These are phyloP conservation scores for Thalassiosira profunda DNA, from an alignment of 108 stramenopile genomes.

Conservation along the genomic window DNA sequence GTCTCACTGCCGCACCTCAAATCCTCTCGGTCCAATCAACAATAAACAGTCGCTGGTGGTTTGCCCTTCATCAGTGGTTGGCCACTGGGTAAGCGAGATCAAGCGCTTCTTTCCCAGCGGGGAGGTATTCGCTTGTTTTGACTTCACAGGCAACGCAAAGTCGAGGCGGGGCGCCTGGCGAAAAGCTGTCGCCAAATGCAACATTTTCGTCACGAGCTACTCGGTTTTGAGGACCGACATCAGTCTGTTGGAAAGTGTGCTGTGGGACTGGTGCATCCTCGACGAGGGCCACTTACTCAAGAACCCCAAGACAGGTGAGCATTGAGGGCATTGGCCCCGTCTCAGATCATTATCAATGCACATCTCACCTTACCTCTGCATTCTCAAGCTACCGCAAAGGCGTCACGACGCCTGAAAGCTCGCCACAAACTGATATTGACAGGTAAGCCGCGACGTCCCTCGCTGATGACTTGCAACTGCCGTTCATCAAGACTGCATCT, in stretches of 20 bases:
- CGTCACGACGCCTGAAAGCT: constrained; percentile 72
- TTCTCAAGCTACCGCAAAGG: constrained; percentile 79
- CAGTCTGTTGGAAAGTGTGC: constrained; percentile 43
- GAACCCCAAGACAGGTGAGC: constrained; percentile 86
- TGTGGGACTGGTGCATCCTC: constrained; percentile 87
- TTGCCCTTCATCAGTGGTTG: constrained; percentile 86
- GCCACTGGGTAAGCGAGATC: constrained; percentile 88
- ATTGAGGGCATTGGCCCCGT: not conserved
- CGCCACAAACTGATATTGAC: constrained; percentile 88
- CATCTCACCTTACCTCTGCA: not conserved
- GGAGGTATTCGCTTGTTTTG: constrained; percentile 53
- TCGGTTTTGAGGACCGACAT: constrained; percentile 73
- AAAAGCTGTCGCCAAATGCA: constrained; percentile 42
- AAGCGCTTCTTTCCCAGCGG: constrained; percentile 62
- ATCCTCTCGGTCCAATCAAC: not conserved
- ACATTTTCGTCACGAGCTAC: constrained; percentile 92
- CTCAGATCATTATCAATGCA: not conserved
- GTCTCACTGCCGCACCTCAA: constrained; percentile 35
- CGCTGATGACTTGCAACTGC: too few relatives aligned
- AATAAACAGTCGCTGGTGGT: constrained; percentile 66
- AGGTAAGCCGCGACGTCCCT: constrained; percentile 54
- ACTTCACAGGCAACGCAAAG: constrained; percentile 48
- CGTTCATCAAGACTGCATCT: too few relatives aligned
- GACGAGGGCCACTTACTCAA: constrained; percentile 97
- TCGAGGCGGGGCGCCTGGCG: constrained; percentile 28